A percentile compares a stretch with the other conserved stretches of the same genome.
Evolutionary conservation across 768 basidiomycete genomes (phyloP).

Genomic region (Suillus sp.): DNA sequence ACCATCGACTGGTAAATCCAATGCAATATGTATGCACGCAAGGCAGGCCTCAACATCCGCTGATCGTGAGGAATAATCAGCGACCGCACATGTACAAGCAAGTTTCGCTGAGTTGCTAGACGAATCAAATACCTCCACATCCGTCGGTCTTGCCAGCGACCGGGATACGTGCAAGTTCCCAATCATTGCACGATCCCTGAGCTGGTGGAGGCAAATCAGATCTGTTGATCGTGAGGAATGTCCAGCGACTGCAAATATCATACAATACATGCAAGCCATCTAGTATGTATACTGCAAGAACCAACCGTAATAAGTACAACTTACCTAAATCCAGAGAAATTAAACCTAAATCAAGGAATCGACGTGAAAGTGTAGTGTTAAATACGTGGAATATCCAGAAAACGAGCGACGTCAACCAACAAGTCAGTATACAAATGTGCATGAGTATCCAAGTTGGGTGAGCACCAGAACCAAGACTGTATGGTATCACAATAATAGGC

Average conservation of each 20-base stretch:
- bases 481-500: slow-evolving; percentile 1
- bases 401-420: neutral
- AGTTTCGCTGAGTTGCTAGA: neutral
- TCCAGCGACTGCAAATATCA: neutral
- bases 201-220: neutral
- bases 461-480: neutral
- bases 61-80: neutral
- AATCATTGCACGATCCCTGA: neutral
- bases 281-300: neutral
- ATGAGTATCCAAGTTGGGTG: slow-evolving; percentile 1
- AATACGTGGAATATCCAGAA: neutral
- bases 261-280: neutral
- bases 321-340: neutral
- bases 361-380: neutral
- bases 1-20: neutral
- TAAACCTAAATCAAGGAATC: neutral
- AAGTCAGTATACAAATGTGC: neutral
- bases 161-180: neutral
- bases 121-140: neutral
- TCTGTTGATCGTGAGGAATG: neutral
- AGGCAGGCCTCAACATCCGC: neutral
- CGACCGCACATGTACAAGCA: neutral
- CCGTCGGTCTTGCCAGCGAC: too few relatives aligned
- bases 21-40: neutral
- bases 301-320: neutral